Base-by-base conservation (phyloP, 495 filamentous ascomycete genomes). In the Penicillium pulvis region DNA sequence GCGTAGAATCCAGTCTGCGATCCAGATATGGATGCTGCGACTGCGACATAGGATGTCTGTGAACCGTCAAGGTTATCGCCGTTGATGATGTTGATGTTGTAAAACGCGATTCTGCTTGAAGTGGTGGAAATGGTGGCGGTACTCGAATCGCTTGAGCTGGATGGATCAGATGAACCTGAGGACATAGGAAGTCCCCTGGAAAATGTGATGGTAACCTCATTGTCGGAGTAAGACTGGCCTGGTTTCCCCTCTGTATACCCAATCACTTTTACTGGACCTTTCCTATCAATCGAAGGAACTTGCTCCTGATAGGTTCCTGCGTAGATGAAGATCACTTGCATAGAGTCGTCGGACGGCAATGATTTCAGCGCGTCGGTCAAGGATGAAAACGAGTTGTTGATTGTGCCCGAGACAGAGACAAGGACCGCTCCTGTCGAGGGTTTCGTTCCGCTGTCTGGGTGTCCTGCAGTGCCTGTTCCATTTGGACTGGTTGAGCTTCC, bases 21-120 rank as follows among this genome's bases (percentile, higher is more conserved):
- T 12, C 51, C 51, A 43, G 11, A 53, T 4, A 53, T 17, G 4
- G 39, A 41, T 1, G 51, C 51, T 26, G 51, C 51, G 11, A 43
- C 16, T 4, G 7, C 31, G 11, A 44, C 16, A 28, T 53, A 53
- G 1, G 36, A 43, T 53, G 51, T 6, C 19, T 53, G 28, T 11
- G 35, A 26, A n/a, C 51, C 51, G n/a, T 53, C 51, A 6, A 30
- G 16, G 12, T 53, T 53, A 6, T 53, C 51, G 9, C 7, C 28
- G 7, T 53, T 53, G 33, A 53, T 30, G 6, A 53, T 28, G 12
- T 53, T 44, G 36, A 53, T 43, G 19, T 53, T 53, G 20, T 53
- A 53, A 7, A 41, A 17, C 8, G 51, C 33, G 9, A 53, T 53
- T 2, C 28, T 43, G 11, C 4, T 28, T 3, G 35, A 42, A 11